A percentile compares a stretch with the other conserved stretches of the same genome.
Evolutionary conservation across 1,284 basidiomycete species (phyloP).

Genomic region (Leucoagaricus sp.): DNA sequence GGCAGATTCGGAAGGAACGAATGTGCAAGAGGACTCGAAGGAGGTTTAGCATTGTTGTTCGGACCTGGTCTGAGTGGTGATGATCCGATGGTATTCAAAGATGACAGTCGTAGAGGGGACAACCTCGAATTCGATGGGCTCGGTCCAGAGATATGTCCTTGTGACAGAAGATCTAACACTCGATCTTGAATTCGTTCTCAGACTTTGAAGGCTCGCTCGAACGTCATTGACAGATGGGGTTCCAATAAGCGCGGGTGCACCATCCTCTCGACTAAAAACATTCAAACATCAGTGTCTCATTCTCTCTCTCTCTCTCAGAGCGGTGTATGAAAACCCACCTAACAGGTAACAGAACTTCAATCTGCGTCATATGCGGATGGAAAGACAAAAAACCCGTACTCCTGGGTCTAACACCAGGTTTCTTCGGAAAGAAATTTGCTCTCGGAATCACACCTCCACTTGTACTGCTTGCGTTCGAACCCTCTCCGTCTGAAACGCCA

Average conservation of each 20-base stretch:
- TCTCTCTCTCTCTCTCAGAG: no score
- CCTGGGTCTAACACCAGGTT: slow-evolving; percentile 53
- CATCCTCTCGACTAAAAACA: slow-evolving; percentile 28
- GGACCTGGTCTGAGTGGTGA: not conserved
- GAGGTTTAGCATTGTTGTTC: slow-evolving; percentile 23
- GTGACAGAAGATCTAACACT: slow-evolving; percentile 14
- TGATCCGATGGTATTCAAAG: not conserved
- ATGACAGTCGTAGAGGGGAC: slow-evolving; percentile 39
- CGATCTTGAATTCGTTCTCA: slow-evolving; percentile 12
- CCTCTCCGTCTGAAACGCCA: no score
- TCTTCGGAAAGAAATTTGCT: slow-evolving; percentile 63
- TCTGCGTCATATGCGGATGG: slow-evolving; percentile 39
- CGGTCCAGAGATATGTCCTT: no score
- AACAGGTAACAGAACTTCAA: slow-evolving; percentile 31
- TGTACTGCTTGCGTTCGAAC: no score
- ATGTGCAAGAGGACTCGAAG: slow-evolving; percentile 28
- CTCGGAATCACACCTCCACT: no score
- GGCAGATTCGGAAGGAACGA: slow-evolving; percentile 13
- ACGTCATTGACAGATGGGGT: slow-evolving; percentile 24
- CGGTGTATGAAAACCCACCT: slow-evolving; percentile 37
- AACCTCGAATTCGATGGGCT: slow-evolving; percentile 13
- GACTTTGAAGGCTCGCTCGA: slow-evolving; percentile 29
- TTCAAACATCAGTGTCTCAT: not conserved
- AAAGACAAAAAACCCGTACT: slow-evolving; percentile 78
- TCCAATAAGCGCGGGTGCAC: slow-evolving; percentile 18